Base-by-base conservation (phyloP, 2,329 filamentous ascomycete genomes). In the Fusarium sp. region DNA sequence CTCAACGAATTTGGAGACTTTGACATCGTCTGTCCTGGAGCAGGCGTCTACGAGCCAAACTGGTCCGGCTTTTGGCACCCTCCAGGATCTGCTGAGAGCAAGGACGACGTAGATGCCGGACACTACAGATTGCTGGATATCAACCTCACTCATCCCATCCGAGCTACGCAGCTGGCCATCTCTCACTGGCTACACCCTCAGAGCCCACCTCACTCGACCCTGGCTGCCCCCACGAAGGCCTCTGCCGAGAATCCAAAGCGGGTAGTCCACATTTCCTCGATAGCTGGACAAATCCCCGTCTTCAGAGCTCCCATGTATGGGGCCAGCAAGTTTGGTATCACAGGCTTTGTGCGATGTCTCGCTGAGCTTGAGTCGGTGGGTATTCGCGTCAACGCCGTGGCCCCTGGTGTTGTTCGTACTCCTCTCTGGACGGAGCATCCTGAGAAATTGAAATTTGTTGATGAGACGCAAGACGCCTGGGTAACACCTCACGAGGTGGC, bases 41-140 rank as follows among this genome's bases (percentile, higher is more conserved):
- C 80, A 0, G 80, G 80, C 25, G 70, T 82, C 4, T 82, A 78
- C 45, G 80, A 82, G 56, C 80, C 79, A 62, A 60, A 69, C 6
- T 78, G 72, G 73, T 77, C 76, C 13, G 74, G 65, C 66, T 79
- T 79, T 46, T 79, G 77, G 77, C 71, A 74, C 31, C 77, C 77
- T 2, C 77, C 77, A 0, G 77, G 76, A 0, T 74, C 75, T 0
- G 14, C 63, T 0, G 70, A 72, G 44, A 75, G 73, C 52, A 68
- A 57, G 2, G 77, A 78, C 41, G 66, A 52, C 5, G 9, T 56
- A 0, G 70, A 74, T 0, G 62, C 59, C 1, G 71, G 71, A 1
- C 69, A 65, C 14, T 80, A 78, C 49, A 69, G 70, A 6, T 33
- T 75, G 4, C 54, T 79, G 2, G 77, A 79, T 27, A 75, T 79